Conservation (phyloP, 768 basidiomycete species). For the Leccinum ochraceum region DNA sequence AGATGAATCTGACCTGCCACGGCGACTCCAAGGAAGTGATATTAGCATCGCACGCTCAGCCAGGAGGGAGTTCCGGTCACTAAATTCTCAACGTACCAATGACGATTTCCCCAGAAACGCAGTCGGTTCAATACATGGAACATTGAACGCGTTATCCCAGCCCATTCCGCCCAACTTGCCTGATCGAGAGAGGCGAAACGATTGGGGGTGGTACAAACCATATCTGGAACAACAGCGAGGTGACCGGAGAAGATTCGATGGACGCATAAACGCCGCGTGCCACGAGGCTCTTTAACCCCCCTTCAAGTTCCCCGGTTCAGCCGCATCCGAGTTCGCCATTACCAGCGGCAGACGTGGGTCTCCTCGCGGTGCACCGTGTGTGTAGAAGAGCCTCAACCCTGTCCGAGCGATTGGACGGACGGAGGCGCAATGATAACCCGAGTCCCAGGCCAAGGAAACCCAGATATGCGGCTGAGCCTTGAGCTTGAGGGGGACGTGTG, state of each 20-base stretch:
- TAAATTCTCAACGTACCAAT: background rate
- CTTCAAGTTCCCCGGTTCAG: background rate
- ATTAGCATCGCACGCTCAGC: background rate
- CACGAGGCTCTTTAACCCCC: slow-evolving; percentile 7
- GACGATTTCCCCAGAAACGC: background rate
- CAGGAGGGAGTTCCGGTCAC: background rate
- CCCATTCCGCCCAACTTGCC: background rate
- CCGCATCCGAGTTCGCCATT: background rate
- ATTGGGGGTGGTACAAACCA: background rate
- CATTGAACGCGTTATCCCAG: background rate
- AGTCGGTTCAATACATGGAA: background rate
- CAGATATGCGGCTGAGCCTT: slow-evolving; percentile 1
- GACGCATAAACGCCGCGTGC: background rate
- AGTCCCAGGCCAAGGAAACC: background rate
- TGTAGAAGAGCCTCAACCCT: background rate
- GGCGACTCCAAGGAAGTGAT: background rate
- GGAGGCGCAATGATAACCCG: background rate
- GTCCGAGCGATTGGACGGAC: background rate
- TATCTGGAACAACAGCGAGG: background rate
- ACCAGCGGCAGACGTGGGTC: background rate
- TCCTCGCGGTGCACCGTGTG: background rate
- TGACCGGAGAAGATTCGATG: background rate
- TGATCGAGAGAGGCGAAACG: too few species aligned
- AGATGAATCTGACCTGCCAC: background rate
- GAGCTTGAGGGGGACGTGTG: background rate